Evolutionary conservation across 345 rosid species (phyloP), one percentile per base, ranked within the genome.

Genomic region (Euphorbia pulcherrima): DNA sequence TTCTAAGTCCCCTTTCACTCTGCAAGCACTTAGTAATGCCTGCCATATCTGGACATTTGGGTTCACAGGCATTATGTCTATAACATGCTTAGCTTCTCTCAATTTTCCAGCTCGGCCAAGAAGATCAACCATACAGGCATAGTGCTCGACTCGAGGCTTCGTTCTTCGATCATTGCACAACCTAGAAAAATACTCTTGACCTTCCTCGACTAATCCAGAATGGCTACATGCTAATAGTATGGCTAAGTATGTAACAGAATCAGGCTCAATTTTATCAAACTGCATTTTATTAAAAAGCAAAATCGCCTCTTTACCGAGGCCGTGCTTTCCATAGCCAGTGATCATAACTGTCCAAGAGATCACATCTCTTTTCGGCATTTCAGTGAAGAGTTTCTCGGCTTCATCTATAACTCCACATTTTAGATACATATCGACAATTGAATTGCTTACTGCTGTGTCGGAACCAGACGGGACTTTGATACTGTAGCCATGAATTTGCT

Each of bases 331-430:
- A 4, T 83, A 91, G 53, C 97, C 98, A 35, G 92, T 87, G 74
- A 94, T 91, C 91, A 91, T 79, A 23, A 83, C 80, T 2, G 99
- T 91, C 97, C 97, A 94, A 40, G 99, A 87, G 54, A 94, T 84
- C 72, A 89, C 88, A 80, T 89, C 82, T 75, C 73, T 84, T 8
- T 65, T 46, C 0, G 86, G 77, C 88, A 91, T 88, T 77, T 85
- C 72, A 21, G 51, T 5, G 52, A 93, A 93, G 50, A 62, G 72
- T 72, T 64, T 79, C 67, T 86, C 85, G 44, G 99, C 97, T 20
- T 89, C 92, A 8, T 88, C 86, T 1, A 84, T 74, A 35, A 82
- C 60, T 58, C 97, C 99, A 64, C 91, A 89, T 66, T 91, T 94
- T 67, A 93, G 88, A 74, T 93, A 93, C 98, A 93, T 86, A 69